Percentiles rank a stretch among this genome's conserved stretches.
These are phyloP conservation scores for Draba incana DNA, from an alignment of 345 rosid species.

Conservation along the genomic window DNA sequence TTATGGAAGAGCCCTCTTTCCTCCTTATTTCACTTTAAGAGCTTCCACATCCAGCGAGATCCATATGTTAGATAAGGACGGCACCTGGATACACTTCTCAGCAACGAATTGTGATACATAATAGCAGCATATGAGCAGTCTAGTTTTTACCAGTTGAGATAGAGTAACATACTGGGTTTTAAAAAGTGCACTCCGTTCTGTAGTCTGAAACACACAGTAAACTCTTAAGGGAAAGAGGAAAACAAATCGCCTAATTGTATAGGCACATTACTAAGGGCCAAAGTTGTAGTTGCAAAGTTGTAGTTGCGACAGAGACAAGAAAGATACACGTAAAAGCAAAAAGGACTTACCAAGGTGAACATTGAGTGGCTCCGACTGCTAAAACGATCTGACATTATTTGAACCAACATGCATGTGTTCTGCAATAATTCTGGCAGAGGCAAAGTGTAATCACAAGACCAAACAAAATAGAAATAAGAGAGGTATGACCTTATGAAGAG, in stretches of 20 bases:
- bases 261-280: conserved; percentile 25
- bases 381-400: conserved; percentile 84
- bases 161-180: conserved; percentile 92
- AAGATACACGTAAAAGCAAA: conserved; percentile 19
- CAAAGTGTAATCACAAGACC: conserved; percentile 12
- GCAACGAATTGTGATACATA: conserved; percentile 23
- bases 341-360: conserved; percentile 71
- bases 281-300: conserved; percentile 9
- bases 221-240: conserved; percentile 16
- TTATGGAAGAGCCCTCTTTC: conserved; percentile 99
- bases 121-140: too few relatives aligned
- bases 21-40: conserved; percentile 98
- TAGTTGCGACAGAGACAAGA: conserved; percentile 13
- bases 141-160: conserved; percentile 81
- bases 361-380: conserved; percentile 99
- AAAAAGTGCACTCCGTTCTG: conserved; percentile 90
- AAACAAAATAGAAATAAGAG: conserved; percentile 23
- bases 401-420: conserved; percentile 97
- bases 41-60: conserved; percentile 99
- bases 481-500: conserved; percentile 15
- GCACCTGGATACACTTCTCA: conserved; percentile 22
- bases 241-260: conserved; percentile 1
- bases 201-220: conserved; percentile 67
- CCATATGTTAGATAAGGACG: conserved; percentile 47
- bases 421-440: conserved; percentile 40